phyloP scores from a whole-genome alignment of 495 filamentous ascomycete species.

The Neurospora sp. region DNA sequence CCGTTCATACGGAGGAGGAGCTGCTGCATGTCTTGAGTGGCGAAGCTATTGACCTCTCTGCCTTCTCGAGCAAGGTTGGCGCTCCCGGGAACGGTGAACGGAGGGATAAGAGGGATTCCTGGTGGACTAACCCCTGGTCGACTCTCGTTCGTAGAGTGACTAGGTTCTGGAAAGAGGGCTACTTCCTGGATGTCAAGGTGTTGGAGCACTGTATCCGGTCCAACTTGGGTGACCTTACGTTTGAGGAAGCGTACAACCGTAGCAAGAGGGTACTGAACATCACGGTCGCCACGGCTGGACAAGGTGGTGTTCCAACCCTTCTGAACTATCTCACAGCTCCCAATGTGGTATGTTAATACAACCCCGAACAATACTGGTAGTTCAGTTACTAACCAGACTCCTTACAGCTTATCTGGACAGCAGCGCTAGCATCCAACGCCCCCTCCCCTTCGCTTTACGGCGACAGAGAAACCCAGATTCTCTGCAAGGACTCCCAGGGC shows the following conservation, averaged over 20 bases:
- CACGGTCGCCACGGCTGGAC: slow-evolving; percentile 65
- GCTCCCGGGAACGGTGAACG: slow-evolving; percentile 6
- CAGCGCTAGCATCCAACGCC: slow-evolving; percentile 84
- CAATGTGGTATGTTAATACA: slow-evolving; percentile 61
- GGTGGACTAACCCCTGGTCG: slow-evolving; percentile 35
- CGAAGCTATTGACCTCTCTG: slow-evolving; percentile 71
- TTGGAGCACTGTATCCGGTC: slow-evolving; percentile 77
- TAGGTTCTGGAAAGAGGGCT: slow-evolving; percentile 62
- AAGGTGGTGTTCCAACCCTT: slow-evolving; percentile 70
- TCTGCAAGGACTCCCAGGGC: slow-evolving; percentile 75
- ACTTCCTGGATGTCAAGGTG: slow-evolving; percentile 73
- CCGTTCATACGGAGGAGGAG: slow-evolving; percentile 82
- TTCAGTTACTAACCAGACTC: neutral
- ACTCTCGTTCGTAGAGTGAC: slow-evolving; percentile 51
- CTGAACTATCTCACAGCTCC: slow-evolving; percentile 92
- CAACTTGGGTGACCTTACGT: slow-evolving; percentile 84
- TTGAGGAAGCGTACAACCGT: slow-evolving; percentile 82
- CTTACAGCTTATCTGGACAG: slow-evolving; percentile 75
- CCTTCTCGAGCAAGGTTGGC: slow-evolving; percentile 48
- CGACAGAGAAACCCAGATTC: slow-evolving; percentile 50
- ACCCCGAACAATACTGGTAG: neutral
- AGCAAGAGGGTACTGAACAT: slow-evolving; percentile 90
- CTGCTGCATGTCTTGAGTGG: slow-evolving; percentile 65
- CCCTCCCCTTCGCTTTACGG: slow-evolving; percentile 57
- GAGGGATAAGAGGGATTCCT: slow-evolving; percentile 7